Percentiles rank a stretch among this genome's conserved stretches.
Evolutionary conservation across 2,329 filamentous ascomycete genomes (phyloP).

Genomic region (Epichloe amarillans): DNA sequence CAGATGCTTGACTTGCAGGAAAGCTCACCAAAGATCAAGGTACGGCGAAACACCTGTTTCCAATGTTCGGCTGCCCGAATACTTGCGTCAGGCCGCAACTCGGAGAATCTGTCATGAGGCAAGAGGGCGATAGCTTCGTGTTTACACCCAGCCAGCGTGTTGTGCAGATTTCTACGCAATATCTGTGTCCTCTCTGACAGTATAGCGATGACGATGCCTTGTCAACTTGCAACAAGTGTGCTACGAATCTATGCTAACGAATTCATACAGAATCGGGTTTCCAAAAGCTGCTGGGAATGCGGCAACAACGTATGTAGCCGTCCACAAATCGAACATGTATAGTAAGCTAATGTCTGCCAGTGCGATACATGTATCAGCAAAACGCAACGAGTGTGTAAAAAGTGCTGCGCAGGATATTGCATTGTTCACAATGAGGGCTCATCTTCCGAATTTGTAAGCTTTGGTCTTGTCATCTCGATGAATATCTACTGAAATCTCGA

Average conservation of each 20-base stretch:
- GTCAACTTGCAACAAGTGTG: background rate
- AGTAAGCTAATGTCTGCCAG: conserved; percentile 24
- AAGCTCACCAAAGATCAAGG: conserved; percentile 36
- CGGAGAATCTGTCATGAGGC: background rate
- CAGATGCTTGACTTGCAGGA: conserved; percentile 24
- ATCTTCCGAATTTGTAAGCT: conserved; percentile 43
- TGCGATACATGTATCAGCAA: conserved; percentile 62
- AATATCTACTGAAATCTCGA: conserved; percentile 16
- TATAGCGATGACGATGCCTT: background rate
- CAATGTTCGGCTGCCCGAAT: conserved; percentile 26
- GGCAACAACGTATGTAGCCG: conserved; percentile 53
- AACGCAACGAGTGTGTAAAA: conserved; percentile 57
- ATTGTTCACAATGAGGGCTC: conserved; percentile 73
- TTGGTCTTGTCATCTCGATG: background rate
- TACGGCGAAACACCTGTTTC: conserved; percentile 51
- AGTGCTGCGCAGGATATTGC: conserved; percentile 72
- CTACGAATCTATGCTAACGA: background rate
- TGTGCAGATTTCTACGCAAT: background rate
- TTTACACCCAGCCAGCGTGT: background rate
- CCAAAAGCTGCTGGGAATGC: conserved; percentile 72
- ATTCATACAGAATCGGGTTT: conserved; percentile 38
- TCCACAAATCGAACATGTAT: background rate
- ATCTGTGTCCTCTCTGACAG: background rate
- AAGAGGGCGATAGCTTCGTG: background rate
- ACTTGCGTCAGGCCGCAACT: background rate